Evolutionary conservation across 805 yeast genomes (phyloP).

Genomic region (Monosporozyma aerobia): DNA sequence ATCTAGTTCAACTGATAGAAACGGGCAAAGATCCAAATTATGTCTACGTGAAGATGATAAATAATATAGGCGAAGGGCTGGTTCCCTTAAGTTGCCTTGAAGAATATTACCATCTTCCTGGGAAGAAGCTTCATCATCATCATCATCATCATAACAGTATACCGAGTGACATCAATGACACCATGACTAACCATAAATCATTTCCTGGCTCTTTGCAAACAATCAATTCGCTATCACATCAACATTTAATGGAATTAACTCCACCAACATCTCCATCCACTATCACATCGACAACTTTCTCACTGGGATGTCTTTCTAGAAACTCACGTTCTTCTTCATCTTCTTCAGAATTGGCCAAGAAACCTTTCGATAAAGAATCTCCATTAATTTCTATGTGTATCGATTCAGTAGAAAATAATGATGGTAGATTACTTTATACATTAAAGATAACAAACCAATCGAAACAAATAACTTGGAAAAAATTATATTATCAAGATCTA

Average conservation of each 20-base stretch:
- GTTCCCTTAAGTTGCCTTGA: conserved; percentile 7
- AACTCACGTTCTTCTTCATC: background rate
- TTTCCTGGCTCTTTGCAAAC: background rate
- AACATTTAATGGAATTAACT: conserved; percentile 6
- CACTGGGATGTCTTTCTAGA: conserved; percentile 10
- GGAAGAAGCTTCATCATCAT: background rate
- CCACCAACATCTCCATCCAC: conserved; percentile 20
- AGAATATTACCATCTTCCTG: conserved; percentile 7
- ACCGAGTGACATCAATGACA: background rate
- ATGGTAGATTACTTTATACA: conserved; percentile 13
- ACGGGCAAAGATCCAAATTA: conserved; percentile 3
- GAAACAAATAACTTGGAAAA: conserved; percentile 7
- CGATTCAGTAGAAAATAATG: conserved; percentile 8
- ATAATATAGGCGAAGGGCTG: conserved; percentile 11
- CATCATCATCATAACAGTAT: background rate
- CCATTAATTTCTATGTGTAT: conserved; percentile 2
- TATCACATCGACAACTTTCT: conserved; percentile 9
- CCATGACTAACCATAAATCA: background rate
- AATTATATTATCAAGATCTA: conserved; percentile 17
- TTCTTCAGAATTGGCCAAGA: conserved; percentile 1
- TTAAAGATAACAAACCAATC: conserved; percentile 9
- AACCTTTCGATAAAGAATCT: conserved; percentile 1
- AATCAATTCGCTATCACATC: background rate
- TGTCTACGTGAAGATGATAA: conserved; percentile 10
- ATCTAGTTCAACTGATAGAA: conserved; percentile 12